Evolutionary conservation across 805 yeast species (phyloP), one percentile per base, ranked within the genome.

Genomic region (Priceomyces haplophilus): DNA sequence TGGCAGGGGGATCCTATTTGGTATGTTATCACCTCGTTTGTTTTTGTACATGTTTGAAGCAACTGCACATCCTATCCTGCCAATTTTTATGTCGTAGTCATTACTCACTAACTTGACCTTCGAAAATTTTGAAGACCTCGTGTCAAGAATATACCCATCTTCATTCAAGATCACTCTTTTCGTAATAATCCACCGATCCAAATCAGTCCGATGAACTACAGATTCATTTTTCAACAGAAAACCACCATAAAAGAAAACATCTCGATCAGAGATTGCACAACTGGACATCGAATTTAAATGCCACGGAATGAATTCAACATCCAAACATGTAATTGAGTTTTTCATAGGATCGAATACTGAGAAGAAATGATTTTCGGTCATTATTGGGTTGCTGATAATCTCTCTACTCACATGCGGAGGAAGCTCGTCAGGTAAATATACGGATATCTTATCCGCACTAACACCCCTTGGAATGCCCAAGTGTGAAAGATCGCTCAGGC

Each of bases 241-340:
- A 0, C 93, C 95, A n/a, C 91, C 95, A 54, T 78, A 83, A 45
- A 75, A 73, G 48, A 83, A 72, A 12, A 80, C 69, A 51, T 82
- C 82, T 29, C 79, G 61, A n/a, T 72, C 66, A 3, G 85, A 76
- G 3, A 85, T 62, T 42, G 62, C 68, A 7, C 78, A 67, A 13
- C 76, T 70, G 4, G 70, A 53, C 56, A 79, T 63, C 42, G 79
- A 73, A 34, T 76, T 54, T 15, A 83, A 52, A 2, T 82, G 73
- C 3, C 77, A 75, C 0, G 89, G 88, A 7, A 44, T 41, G 19
- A 46, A 42, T 20, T 50, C 43, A 4, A 54, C 54, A 34, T 62
- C 64, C 44, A 61, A 49, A 20, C 58, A 54, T 3, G 62, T 60
- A 4, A 62, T 49, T 0, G 70, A 56, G 10, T 65, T 63, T 42